phyloP scores from a whole-genome alignment of 352 stramenopile genomes.

The Aphanomyces euteiches region DNA sequence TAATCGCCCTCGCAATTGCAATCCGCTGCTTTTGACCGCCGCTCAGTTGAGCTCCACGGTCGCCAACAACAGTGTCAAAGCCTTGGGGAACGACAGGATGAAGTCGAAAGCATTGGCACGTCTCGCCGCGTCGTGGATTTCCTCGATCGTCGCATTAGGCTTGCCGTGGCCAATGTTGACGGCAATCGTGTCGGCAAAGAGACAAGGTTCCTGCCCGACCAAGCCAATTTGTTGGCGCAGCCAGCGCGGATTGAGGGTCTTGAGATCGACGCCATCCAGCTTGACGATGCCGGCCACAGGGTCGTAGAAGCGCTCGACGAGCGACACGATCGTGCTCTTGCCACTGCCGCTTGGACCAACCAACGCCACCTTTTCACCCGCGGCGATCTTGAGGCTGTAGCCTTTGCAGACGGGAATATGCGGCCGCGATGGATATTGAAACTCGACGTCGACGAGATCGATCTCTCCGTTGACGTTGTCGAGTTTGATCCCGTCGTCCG shows the following conservation, averaged over 20 bases:
- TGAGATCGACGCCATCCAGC: constrained; percentile 57
- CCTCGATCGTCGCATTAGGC: constrained; percentile 53
- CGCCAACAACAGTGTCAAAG: constrained; percentile 86
- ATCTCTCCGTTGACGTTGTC: constrained; percentile 33
- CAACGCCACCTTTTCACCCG: constrained; percentile 69
- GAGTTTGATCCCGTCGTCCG: neutral
- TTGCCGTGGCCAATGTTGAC: constrained; percentile 79
- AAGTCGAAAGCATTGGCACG: constrained; percentile 90
- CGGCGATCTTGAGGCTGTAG: constrained; percentile 52
- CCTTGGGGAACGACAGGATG: constrained; percentile 82
- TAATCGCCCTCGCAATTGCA: constrained; percentile 88
- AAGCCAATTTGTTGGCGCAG: constrained; percentile 74
- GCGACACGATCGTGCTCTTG: constrained; percentile 67
- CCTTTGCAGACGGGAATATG: constrained; percentile 51
- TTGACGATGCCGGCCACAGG: constrained; percentile 38
- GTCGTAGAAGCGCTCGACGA: constrained; percentile 75
- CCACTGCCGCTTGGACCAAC: constrained; percentile 63
- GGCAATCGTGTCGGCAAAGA: constrained; percentile 79
- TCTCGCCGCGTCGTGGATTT: constrained; percentile 68
- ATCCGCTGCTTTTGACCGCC: constrained; percentile 93
- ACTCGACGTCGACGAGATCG: constrained; percentile 56
- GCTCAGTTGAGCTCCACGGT: constrained; percentile 81
- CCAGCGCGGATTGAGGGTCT: constrained; percentile 59
- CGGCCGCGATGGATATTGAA: constrained; percentile 60
- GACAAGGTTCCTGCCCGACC: constrained; percentile 88